Conservation (phyloP, 2,329 filamentous ascomycete species). For the Talaromyces albobiverticillius region DNA sequence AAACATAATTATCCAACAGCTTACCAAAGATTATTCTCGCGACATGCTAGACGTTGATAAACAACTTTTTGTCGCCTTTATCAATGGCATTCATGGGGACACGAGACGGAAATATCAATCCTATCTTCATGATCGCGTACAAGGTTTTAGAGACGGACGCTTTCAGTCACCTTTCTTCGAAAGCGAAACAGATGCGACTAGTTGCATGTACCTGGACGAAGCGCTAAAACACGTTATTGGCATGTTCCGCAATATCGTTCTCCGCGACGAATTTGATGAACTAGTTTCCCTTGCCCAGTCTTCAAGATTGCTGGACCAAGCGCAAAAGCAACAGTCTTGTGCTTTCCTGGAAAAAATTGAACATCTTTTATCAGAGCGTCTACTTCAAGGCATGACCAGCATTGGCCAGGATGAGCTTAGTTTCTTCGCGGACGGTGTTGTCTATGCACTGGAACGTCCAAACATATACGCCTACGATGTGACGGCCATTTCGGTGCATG, state of each 20-base stretch:
- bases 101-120: slow-evolving; percentile 31
- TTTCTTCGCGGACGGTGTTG: slow-evolving; percentile 39
- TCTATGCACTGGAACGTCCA: slow-evolving; percentile 28
- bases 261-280: slow-evolving; percentile 34
- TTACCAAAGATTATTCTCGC: slow-evolving; percentile 28
- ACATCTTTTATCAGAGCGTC: slow-evolving; percentile 31
- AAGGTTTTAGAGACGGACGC: slow-evolving; percentile 32
- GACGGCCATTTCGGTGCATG: not conserved
- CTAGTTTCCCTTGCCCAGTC: slow-evolving; percentile 28
- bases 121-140: slow-evolving; percentile 31
- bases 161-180: slow-evolving; percentile 31
- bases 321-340: slow-evolving; percentile 15
- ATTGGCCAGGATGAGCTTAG: slow-evolving; percentile 36
- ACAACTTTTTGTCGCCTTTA: slow-evolving; percentile 38
- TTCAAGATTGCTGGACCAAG: slow-evolving; percentile 17
- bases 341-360: slow-evolving; percentile 33
- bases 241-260: slow-evolving; percentile 39
- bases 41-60: slow-evolving; percentile 40
- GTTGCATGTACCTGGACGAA: slow-evolving; percentile 38
- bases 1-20: slow-evolving; percentile 14
- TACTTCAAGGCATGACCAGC: slow-evolving; percentile 27
- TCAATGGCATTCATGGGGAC: slow-evolving; percentile 41
- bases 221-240: slow-evolving; percentile 38
- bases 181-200: slow-evolving; percentile 26
- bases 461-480: slow-evolving; percentile 16